Conservation (phyloP, 331 rosid genomes). For the Pyrus hybrid region DNA sequence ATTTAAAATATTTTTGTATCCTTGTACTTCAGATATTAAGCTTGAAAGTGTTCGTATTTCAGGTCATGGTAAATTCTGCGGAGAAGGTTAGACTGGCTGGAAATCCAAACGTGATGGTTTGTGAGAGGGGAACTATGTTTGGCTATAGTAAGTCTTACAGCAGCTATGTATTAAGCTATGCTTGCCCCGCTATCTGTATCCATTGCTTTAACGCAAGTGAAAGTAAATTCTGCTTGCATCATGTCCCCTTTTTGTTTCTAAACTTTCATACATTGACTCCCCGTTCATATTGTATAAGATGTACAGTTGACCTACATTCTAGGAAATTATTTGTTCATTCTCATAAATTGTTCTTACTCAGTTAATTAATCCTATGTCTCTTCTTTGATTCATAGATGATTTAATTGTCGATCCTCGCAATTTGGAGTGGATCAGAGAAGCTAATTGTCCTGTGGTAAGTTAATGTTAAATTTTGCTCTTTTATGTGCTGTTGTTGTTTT, state of each 20-base stretch:
- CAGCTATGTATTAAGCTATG: neutral
- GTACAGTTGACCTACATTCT: neutral
- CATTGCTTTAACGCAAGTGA: neutral
- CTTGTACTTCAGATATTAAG: slow-evolving; percentile 4
- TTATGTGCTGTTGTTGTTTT: neutral
- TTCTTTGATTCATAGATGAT: slow-evolving; percentile 57
- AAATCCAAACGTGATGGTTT: slow-evolving; percentile 93
- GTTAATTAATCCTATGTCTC: neutral
- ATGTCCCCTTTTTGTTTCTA: neutral
- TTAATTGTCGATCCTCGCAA: slow-evolving; percentile 97
- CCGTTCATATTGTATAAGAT: neutral
- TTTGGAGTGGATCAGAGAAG: slow-evolving; percentile 92
- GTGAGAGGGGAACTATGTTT: slow-evolving; percentile 99
- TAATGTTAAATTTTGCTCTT: slow-evolving; percentile 10
- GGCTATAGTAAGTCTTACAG: slow-evolving; percentile 77
- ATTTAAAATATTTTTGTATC: neutral
- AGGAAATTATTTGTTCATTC: slow-evolving; percentile 19
- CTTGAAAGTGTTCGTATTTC: slow-evolving; percentile 17
- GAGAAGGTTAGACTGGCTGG: slow-evolving; percentile 93
- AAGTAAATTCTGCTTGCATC: neutral
- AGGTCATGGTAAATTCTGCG: slow-evolving; percentile 91
- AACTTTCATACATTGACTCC: neutral
- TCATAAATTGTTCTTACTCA: neutral
- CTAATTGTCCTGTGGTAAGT: slow-evolving; percentile 93
- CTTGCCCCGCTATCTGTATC: neutral